Percentiles rank a stretch among this genome's conserved stretches.
These are phyloP conservation scores for Bipolaris oryzae DNA, from an alignment of 2,329 filamentous ascomycete species.

Conservation along the genomic window DNA sequence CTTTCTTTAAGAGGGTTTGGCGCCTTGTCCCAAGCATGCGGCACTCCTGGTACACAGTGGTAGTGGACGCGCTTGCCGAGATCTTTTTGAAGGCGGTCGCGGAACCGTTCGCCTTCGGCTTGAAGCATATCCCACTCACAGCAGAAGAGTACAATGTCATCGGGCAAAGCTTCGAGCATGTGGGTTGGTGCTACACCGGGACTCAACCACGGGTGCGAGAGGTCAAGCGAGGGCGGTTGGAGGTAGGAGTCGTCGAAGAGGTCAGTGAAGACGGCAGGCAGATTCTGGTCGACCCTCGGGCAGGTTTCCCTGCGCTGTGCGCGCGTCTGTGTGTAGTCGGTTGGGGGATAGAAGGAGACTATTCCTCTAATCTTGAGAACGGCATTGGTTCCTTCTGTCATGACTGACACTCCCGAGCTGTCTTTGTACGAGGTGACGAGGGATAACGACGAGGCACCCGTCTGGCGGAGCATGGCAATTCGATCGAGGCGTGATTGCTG, in stretches of 20 bases:
- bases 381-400: slow-evolving; percentile 41
- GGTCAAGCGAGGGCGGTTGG: slow-evolving; percentile 55
- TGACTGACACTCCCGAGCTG: slow-evolving; percentile 38
- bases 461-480: slow-evolving; percentile 44
- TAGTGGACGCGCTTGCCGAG: slow-evolving; percentile 64
- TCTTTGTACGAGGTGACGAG: slow-evolving; percentile 48
- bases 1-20: slow-evolving; percentile 64
- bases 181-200: slow-evolving; percentile 62
- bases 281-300: slow-evolving; percentile 58
- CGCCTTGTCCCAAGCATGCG: slow-evolving; percentile 71
- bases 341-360: slow-evolving; percentile 66
- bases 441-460: slow-evolving; percentile 42
- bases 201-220: slow-evolving; percentile 64
- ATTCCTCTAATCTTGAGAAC: slow-evolving; percentile 60
- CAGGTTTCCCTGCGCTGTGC: slow-evolving; percentile 63
- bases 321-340: slow-evolving; percentile 66
- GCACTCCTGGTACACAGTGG: slow-evolving; percentile 63
- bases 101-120: slow-evolving; percentile 67
- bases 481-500: slow-evolving; percentile 42
- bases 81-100: slow-evolving; percentile 60
- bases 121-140: slow-evolving; percentile 72
- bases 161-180: slow-evolving; percentile 61
- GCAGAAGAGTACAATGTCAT: slow-evolving; percentile 66
- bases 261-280: slow-evolving; percentile 58
- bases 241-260: slow-evolving; percentile 60